These are phyloP conservation scores for Ceratocystis huliohia DNA, from an alignment of 2,329 filamentous ascomycete genomes.

Conservation along the genomic window DNA sequence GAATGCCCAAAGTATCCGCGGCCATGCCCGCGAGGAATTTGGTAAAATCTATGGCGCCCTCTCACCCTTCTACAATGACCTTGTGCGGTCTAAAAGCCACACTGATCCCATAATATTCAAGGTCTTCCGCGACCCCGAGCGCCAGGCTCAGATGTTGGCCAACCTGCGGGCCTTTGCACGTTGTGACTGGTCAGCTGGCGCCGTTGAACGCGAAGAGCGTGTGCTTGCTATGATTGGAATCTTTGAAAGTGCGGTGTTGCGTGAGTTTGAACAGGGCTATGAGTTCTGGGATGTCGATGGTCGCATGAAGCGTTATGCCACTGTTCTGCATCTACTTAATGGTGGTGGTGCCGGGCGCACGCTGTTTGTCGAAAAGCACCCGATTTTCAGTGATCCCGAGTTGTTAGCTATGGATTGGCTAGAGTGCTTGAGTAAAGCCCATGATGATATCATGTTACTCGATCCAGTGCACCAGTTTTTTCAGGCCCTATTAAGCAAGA, in stretches of 20 bases:
- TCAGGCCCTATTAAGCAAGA: conserved; percentile 54
- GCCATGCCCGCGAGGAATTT: conserved; percentile 77
- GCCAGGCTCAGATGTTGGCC: conserved; percentile 78
- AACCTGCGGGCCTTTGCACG: conserved; percentile 67
- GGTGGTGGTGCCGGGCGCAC: conserved; percentile 68
- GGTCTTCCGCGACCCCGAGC: conserved; percentile 74
- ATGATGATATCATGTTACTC: conserved; percentile 56
- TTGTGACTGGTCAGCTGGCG: conserved; percentile 69
- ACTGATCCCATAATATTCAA: conserved; percentile 75
- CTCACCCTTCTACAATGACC: conserved; percentile 77
- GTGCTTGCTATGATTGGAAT: conserved; percentile 62
- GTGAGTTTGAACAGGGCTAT: conserved; percentile 88
- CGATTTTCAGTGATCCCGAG: conserved; percentile 62
- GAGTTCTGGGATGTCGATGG: conserved; percentile 80
- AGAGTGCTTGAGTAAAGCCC: conserved; percentile 64
- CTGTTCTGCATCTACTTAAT: conserved; percentile 71
- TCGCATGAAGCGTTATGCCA: conserved; percentile 76
- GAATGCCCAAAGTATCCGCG: conserved; percentile 63
- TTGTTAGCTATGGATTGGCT: conserved; percentile 55
- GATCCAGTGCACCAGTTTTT: conserved; percentile 76
- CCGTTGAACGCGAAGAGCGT: conserved; percentile 56
- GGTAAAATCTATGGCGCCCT: conserved; percentile 81
- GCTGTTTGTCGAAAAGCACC: conserved; percentile 78
- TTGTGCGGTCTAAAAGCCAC: conserved; percentile 57
- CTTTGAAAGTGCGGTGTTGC: conserved; percentile 80